phyloP scores from a whole-genome alignment of 441 rosid genomes.

The Viola pubescens region DNA sequence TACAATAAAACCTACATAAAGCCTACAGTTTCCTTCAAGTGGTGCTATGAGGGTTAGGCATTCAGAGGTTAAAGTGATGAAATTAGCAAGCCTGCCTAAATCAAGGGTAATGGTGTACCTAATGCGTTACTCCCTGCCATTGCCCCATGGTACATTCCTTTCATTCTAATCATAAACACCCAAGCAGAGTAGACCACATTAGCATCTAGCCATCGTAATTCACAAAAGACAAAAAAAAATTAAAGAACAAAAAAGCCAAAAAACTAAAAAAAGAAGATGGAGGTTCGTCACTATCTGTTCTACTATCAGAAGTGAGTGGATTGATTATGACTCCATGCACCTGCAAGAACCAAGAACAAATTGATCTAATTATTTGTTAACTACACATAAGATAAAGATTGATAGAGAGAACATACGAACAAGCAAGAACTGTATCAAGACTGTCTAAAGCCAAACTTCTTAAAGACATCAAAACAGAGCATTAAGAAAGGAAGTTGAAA shows the following conservation, averaged over 20 bases:
- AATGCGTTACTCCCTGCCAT: constrained; percentile 44
- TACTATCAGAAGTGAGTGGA: constrained; percentile 32
- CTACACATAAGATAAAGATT: background rate
- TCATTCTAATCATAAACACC: constrained; percentile 30
- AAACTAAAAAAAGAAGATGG: constrained; percentile 13
- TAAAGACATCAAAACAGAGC: no score
- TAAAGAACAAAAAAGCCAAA: background rate
- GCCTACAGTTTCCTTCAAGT: constrained; percentile 18
- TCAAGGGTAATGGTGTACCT: constrained; percentile 40
- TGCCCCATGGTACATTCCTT: constrained; percentile 31
- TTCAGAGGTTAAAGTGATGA: constrained; percentile 18
- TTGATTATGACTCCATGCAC: constrained; percentile 29
- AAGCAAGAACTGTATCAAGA: background rate
- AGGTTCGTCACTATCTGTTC: constrained; percentile 41
- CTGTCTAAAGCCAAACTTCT: no score
- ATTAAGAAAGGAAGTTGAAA: no score
- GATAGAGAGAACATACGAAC: background rate
- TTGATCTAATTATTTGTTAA: constrained; percentile 10
- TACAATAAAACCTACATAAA: constrained; percentile 22
- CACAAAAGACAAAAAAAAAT: constrained; percentile 24
- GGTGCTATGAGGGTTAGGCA: constrained; percentile 32
- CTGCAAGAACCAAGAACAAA: constrained; percentile 31
- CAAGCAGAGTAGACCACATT: constrained; percentile 25
- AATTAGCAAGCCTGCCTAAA: constrained; percentile 28
- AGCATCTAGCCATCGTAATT: constrained; percentile 42